Percentiles rank a stretch among this genome's conserved stretches.
These are phyloP conservation scores for Jamesozyma hellenica DNA, from an alignment of 805 yeast species.

Conservation along the genomic window DNA sequence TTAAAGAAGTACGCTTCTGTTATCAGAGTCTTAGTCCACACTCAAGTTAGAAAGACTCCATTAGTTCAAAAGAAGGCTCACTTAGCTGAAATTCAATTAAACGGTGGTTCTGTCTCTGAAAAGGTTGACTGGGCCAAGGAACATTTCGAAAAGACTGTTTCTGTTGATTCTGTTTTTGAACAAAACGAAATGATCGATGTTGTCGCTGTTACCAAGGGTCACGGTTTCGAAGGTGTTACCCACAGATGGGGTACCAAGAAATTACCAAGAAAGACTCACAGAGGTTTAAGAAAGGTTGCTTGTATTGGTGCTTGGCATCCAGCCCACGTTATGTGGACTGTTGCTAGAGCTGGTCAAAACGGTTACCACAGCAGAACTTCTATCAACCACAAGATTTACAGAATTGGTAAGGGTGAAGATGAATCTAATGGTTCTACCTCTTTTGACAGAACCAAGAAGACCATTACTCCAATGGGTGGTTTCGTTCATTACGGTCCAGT, in stretches of 20 bases:
- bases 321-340: constrained; percentile 98
- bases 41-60: constrained; percentile 99
- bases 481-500: constrained; percentile 98
- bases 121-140: constrained; percentile 98
- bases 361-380: constrained; percentile 99
- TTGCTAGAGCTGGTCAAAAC: constrained; percentile 99
- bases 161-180: constrained; percentile 93
- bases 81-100: constrained; percentile 97
- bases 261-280: constrained; percentile 99
- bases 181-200: constrained; percentile 98
- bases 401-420: constrained; percentile 94
- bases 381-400: constrained; percentile 99
- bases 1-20: constrained; percentile 96
- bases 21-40: constrained; percentile 98
- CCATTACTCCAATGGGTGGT: constrained; percentile 99
- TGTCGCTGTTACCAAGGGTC: constrained; percentile 99
- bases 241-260: constrained; percentile 99
- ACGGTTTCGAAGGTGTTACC: constrained; percentile 99
- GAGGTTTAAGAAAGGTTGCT: constrained; percentile 99
- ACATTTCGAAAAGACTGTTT: constrained; percentile 97
- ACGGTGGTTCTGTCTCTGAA: constrained; percentile 98
- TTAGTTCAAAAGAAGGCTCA: constrained; percentile 99
- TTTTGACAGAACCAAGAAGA: constrained; percentile 99
- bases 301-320: constrained; percentile 99
- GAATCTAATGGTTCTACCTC: constrained; percentile 92